These are phyloP conservation scores for Microcyclospora tardicrescens DNA, from an alignment of 2,329 filamentous ascomycete genomes.

Conservation along the genomic window DNA sequence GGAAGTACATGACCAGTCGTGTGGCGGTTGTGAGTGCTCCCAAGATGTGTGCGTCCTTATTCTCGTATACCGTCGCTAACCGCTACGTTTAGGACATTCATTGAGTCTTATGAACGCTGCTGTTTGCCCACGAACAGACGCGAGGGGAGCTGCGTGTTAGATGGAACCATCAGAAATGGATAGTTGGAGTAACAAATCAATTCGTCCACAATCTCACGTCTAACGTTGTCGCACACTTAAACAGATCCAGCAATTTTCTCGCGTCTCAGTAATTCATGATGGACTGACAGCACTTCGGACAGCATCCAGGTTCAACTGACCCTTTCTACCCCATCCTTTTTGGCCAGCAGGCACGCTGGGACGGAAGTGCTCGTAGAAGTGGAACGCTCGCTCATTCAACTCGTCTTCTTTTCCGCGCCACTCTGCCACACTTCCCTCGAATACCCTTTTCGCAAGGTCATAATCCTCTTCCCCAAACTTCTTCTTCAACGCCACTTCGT, in stretches of 20 bases:
- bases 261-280: no score
- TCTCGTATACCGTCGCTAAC: no score
- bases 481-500: conserved; percentile 15
- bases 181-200: no score
- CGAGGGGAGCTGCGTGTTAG: no score
- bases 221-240: no score
- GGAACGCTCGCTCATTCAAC: conserved; percentile 15
- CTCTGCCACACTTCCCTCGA: conserved; percentile 8
- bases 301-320: conserved; percentile 10
- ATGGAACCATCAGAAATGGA: no score
- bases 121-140: no score
- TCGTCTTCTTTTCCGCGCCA: conserved; percentile 19
- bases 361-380: conserved; percentile 20
- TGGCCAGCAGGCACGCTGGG: conserved; percentile 16
- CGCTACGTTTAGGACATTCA: no score
- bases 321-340: conserved; percentile 22
- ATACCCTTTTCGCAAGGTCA: conserved; percentile 9
- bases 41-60: no score
- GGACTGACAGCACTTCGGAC: background rate
- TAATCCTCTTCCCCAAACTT: conserved; percentile 14
- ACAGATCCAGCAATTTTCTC: no score
- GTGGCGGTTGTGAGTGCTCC: conserved; percentile 26
- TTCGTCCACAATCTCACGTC: no score
- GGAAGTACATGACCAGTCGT: conserved; percentile 27
- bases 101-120: no score